Evolutionary conservation across 345 rosid species (phyloP), one percentile per base, ranked within the genome.

Genomic region (Crucihimalaya himalaica): DNA sequence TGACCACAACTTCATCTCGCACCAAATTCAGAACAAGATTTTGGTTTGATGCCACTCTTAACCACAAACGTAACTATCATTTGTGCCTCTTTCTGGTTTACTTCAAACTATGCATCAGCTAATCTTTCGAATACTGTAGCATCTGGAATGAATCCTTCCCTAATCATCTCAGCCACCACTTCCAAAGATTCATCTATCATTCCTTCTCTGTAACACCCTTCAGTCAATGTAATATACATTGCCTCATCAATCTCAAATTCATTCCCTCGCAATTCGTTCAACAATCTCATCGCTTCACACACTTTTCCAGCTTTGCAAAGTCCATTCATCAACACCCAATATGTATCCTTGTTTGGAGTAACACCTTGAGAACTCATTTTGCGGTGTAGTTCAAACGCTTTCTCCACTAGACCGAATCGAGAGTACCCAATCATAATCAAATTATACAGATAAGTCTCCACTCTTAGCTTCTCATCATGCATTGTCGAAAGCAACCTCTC

Each of bases 381-480:
- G 18, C 79, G 73, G 3, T 76, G 83, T 74, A 84, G 4, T 15
- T 37, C 63, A 48, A 70, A 51, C 4, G 82, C 83, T 53, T 62
- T 79, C 72, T 86, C 80, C 21, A 71, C 59, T 1, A 70, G 70
- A 39, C 86, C 84, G 8, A 14, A 57, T 56, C 66, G 66, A 55
- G 70, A 18, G 65, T 77, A 81, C 12, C 85, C 82, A 42, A 66
- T 37, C 7, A 89, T 73, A 0, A 83, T 71, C 81, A 78, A 25
- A 47, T 87, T 85, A 74, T 83, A 87, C 61, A 82, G 63, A 74
- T 84, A 77, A 45, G 73, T 35, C 1, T 85, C 86, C 2, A 72
- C 88, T 70, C 43, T 72, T 18, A 86, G 53, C 58, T 83, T 75
- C 62, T 68, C 48, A 56, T 68, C 78, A 54, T 85, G 81, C 90